Evolutionary conservation across 2,329 filamentous ascomycete species (phyloP).

Genomic region (Geoglossum cookeanum): DNA sequence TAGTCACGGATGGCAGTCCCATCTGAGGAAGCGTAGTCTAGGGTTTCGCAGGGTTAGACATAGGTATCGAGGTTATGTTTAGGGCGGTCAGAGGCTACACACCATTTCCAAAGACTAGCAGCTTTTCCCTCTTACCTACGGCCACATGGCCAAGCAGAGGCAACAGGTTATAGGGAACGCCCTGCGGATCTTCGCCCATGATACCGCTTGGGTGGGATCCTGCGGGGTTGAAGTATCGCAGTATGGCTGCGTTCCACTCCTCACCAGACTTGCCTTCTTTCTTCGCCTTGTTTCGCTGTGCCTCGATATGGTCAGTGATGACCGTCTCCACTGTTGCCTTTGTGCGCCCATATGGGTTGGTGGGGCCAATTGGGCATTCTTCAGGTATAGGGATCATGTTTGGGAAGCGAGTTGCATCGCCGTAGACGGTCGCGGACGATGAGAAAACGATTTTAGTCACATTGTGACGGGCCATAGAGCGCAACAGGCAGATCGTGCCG

Average conservation of each 20-base stretch:
- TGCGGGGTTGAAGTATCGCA: conserved; percentile 96
- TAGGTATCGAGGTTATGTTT: neutral
- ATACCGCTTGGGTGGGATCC: conserved; percentile 87
- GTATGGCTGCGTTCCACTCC: conserved; percentile 80
- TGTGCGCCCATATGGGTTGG: conserved; percentile 94
- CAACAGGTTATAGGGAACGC: conserved; percentile 87
- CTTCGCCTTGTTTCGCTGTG: conserved; percentile 63
- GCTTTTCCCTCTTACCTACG: conserved; percentile 82
- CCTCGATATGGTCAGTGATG: conserved; percentile 78
- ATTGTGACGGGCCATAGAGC: conserved; percentile 73
- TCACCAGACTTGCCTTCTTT: conserved; percentile 61
- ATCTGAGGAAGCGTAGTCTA: conserved; percentile 80
- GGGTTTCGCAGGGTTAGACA: conserved; percentile 11
- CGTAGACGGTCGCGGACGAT: conserved; percentile 93
- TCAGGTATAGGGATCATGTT: conserved; percentile 99
- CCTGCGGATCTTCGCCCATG: conserved; percentile 96
- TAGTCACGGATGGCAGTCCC: conserved; percentile 94
- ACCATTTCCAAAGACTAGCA: conserved; percentile 89
- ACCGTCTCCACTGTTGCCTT: conserved; percentile 83
- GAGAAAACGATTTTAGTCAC: conserved; percentile 98
- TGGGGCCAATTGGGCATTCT: conserved; percentile 85
- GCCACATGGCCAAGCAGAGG: conserved; percentile 90
- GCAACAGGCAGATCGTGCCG: conserved; percentile 73
- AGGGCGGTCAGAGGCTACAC: conserved; percentile 19
- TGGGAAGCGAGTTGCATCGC: conserved; percentile 84